Evolutionary conservation across 805 yeast species (phyloP), one percentile per base, ranked within the genome.

Genomic region (Starmerella sp.): DNA sequence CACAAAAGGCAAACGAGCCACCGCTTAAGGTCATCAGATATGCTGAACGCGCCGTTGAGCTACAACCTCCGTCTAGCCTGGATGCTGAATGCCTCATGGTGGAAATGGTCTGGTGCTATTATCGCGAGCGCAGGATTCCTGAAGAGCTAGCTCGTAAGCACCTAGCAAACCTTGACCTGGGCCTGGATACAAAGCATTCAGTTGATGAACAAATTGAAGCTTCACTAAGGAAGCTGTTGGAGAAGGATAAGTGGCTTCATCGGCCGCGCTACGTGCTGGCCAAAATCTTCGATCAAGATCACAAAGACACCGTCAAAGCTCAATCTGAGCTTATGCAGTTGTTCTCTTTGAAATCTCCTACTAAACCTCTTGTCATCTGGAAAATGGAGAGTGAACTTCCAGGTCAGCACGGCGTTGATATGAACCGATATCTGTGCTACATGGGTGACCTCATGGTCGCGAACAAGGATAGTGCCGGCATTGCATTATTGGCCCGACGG

Each of bases 201-300:
- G 45, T 51, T 11, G 17, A 2, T 2, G 44, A 32, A 6, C 17
- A 45, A 11, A 45, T 53, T 11, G 54, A 55, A 22, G 6, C 15
- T 2, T 22, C 39, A 3, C 34, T 60, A 11, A 36, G 51, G 8
- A 28, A 35, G 30, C 42, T 58, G 14, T 38, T 54, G 10, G 97
- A 91, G 66, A 89, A 84, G 65, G 86, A 82, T 65, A 86, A 81
- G 52, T 89, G 97, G 97, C 95, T 89, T 52, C 97, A 93, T 65
- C 77, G 85, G 52, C 95, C 97, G 1, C 75, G 79, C 2, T 89
- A 77, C 64, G 73, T 89, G 58, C 71, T 86, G 14, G 88, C 97
- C 0, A 74, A 70, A 52, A 80, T 90, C 10, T 69, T 73, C 15
- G 75, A 71, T 52, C 79, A 80, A 1, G 83, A 81, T 4, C 74